phyloP scores from a whole-genome alignment of 371 early-diverging fungal species.

The Funneliformis caledonium region DNA sequence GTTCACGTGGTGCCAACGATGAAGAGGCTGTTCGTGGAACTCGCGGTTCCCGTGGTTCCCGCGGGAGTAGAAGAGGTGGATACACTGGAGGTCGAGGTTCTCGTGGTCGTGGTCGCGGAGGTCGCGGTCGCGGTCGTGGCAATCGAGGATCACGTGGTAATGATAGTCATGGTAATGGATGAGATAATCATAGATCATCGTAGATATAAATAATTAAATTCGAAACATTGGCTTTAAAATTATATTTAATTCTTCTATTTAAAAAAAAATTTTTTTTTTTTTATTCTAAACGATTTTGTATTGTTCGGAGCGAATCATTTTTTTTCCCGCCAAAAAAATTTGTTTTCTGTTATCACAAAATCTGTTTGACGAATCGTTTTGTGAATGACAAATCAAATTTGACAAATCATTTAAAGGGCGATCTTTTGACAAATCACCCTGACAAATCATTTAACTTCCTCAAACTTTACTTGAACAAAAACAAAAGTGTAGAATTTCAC shows the following conservation, averaged over 20 bases:
- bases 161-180: neutral
- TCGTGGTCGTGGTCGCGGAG: conserved; percentile 15
- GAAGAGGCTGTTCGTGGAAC: neutral
- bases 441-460: neutral
- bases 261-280: no score
- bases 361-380: neutral
- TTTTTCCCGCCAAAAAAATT: no score
- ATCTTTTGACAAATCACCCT: neutral
- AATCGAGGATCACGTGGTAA: neutral
- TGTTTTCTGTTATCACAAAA: neutral
- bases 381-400: neutral
- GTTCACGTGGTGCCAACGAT: neutral
- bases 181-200: neutral
- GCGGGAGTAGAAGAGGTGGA: neutral
- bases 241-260: no score
- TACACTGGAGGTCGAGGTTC: neutral
- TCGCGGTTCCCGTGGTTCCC: neutral
- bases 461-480: neutral
- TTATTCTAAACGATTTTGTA: no score
- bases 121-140: neutral
- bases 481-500: neutral
- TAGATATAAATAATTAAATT: neutral
- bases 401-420: neutral
- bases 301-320: no score
- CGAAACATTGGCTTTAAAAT: no score